A percentile compares a stretch with the other conserved stretches of the same genome.
Conservation (phyloP, 192 early-diverging fungal genomes). For the Coemansia sp. region DNA sequence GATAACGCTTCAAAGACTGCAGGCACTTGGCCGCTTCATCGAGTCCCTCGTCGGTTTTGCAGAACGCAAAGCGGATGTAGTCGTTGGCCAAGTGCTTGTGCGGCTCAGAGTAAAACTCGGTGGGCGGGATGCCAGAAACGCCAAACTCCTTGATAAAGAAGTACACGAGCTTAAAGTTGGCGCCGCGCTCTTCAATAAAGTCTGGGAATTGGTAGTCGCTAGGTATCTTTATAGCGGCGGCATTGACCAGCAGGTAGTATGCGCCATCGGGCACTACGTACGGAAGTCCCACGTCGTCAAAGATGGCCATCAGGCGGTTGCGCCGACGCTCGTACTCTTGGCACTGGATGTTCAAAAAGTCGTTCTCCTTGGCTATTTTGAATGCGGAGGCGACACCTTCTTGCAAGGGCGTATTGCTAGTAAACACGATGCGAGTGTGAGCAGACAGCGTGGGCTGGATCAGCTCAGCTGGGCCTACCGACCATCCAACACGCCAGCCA, state of each 20-base stretch:
- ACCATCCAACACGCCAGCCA: slow-evolving; percentile 97
- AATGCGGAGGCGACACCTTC: slow-evolving; percentile 79
- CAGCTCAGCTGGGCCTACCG: slow-evolving; percentile 73
- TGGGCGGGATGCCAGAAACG: slow-evolving; percentile 89
- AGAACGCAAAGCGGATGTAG: slow-evolving; percentile 89
- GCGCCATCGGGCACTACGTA: slow-evolving; percentile 88
- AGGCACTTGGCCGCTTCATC: slow-evolving; percentile 73
- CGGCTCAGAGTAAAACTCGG: slow-evolving; percentile 81
- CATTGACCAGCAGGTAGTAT: slow-evolving; percentile 93
- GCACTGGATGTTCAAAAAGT: slow-evolving; percentile 74
- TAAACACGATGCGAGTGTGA: slow-evolving; percentile 89
- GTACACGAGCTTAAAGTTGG: slow-evolving; percentile 79
- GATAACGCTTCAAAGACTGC: slow-evolving; percentile 59
- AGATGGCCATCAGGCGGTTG: slow-evolving; percentile 67
- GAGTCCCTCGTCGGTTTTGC: slow-evolving; percentile 85
- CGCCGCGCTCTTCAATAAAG: slow-evolving; percentile 62
- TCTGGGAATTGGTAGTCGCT: slow-evolving; percentile 62
- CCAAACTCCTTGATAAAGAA: slow-evolving; percentile 88
- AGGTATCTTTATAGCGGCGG: slow-evolving; percentile 66
- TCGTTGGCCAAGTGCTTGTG: slow-evolving; percentile 69
- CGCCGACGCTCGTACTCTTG: slow-evolving; percentile 71
- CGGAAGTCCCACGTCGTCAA: slow-evolving; percentile 70
- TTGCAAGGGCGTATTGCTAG: slow-evolving; percentile 88
- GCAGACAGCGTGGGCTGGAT: slow-evolving; percentile 78
- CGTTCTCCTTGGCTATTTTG: slow-evolving; percentile 61